These are phyloP conservation scores for Lachnellula suecica DNA, from an alignment of 2,329 filamentous ascomycete species.

Conservation along the genomic window DNA sequence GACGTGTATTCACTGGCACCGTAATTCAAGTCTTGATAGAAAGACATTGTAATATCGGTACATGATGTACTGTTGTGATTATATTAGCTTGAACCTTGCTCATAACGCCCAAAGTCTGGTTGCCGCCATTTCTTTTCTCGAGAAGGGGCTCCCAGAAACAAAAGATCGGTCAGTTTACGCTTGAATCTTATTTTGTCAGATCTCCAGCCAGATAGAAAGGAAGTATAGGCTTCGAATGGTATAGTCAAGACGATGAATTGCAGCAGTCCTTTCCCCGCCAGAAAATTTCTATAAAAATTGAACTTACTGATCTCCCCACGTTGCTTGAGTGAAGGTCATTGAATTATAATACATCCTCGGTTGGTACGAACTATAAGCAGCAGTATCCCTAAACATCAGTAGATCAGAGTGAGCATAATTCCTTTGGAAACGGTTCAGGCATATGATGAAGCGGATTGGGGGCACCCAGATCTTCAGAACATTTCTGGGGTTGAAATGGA, in stretches of 20 bases:
- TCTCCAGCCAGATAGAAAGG: too few species aligned
- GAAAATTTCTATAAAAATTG: not conserved
- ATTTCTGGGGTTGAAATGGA: too few species aligned
- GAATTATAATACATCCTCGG: not conserved
- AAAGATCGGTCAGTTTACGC: not conserved
- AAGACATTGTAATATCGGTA: not conserved
- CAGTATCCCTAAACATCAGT: too few species aligned
- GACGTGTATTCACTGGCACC: not conserved
- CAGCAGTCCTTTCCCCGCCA: not conserved
- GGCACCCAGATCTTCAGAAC: too few species aligned
- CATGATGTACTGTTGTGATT: too few species aligned
- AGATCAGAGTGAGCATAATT: too few species aligned
- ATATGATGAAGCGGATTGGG: too few species aligned
- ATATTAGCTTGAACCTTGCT: too few species aligned
- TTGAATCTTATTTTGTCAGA: not conserved
- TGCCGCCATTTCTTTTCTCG: not conserved
- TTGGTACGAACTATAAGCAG: not conserved
- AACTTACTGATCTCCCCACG: slow-evolving; percentile 1
- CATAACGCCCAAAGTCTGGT: not conserved
- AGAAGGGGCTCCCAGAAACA: not conserved
- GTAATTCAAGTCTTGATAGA: not conserved
- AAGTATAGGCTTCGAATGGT: too few species aligned
- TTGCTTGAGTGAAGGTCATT: not conserved
- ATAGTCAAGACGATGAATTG: too few species aligned
- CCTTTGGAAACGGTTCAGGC: too few species aligned